A percentile compares a stretch with the other conserved stretches of the same genome.
Evolutionary conservation across 1,284 basidiomycete species (phyloP).

Genomic region (Ustilago xerochloae): DNA sequence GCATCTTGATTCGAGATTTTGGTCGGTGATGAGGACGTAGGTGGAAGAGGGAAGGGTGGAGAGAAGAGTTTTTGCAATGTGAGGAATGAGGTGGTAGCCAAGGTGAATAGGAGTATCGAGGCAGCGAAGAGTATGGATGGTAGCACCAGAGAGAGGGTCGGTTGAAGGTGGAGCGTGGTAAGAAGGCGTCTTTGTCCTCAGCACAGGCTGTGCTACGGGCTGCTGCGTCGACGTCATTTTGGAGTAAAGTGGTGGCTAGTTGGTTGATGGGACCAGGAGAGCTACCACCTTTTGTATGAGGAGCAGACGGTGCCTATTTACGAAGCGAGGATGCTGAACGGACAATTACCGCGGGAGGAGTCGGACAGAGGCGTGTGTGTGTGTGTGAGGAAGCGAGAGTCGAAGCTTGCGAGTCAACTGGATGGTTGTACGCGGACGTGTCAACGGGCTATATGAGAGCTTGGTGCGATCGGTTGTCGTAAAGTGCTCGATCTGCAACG

Average conservation of each 20-base stretch:
- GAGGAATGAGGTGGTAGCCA: conserved; percentile 66
- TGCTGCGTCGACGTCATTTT: conserved; percentile 26
- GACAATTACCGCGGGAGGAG: not conserved
- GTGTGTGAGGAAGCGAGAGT: not conserved
- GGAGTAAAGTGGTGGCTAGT: not conserved
- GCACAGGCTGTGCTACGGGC: conserved; percentile 26
- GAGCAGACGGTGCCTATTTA: not conserved
- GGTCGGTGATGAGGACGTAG: conserved; percentile 93
- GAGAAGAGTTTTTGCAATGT: conserved; percentile 76
- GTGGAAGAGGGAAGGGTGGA: conserved; percentile 81
- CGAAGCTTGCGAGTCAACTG: no score
- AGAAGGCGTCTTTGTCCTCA: conserved; percentile 61
- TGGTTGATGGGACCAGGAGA: not conserved
- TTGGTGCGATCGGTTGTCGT: conserved; percentile 25
- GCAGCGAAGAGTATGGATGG: conserved; percentile 62
- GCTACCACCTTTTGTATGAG: conserved; percentile 2
- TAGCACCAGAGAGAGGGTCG: conserved; percentile 55
- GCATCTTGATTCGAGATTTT: conserved; percentile 75
- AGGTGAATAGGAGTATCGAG: conserved; percentile 64
- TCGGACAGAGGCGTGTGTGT: not conserved
- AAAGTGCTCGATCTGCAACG: conserved; percentile 20
- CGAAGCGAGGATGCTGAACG: not conserved
- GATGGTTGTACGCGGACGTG: not conserved
- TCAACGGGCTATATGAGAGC: conserved; percentile 8
- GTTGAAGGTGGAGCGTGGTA: conserved; percentile 64